Conservation (phyloP, 2,329 filamentous ascomycete genomes). For the Nigrospora oryzae region DNA sequence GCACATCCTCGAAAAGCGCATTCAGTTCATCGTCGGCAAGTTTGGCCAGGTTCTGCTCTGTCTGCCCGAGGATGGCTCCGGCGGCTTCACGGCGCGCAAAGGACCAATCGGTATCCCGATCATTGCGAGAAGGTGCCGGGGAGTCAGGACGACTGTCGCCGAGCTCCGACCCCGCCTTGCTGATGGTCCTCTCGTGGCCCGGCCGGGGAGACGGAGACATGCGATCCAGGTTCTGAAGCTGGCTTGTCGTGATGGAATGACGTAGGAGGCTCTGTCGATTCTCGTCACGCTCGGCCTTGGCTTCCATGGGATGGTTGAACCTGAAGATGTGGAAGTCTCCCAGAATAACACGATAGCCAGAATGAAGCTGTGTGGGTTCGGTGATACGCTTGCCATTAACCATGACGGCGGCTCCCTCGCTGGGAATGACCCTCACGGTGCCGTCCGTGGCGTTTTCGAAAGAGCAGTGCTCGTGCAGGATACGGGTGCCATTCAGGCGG, state of each 20-base stretch:
- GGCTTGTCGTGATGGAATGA: conserved; percentile 64
- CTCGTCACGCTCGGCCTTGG: conserved; percentile 82
- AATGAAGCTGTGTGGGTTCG: conserved; percentile 77
- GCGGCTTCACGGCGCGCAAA: conserved; percentile 91
- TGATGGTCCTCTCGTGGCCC: conserved; percentile 72
- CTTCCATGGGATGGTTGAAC: conserved; percentile 97
- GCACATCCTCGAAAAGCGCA: conserved; percentile 86
- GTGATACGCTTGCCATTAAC: conserved; percentile 89
- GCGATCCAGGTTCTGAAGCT: conserved; percentile 50
- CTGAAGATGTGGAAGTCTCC: conserved; percentile 98
- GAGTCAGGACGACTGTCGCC: conserved; percentile 75
- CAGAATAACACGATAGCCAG: conserved; percentile 88
- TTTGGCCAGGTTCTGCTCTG: conserved; percentile 84
- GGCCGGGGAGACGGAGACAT: conserved; percentile 51
- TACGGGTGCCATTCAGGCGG: conserved; percentile 85
- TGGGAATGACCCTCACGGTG: conserved; percentile 82
- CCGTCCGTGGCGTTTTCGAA: conserved; percentile 87
- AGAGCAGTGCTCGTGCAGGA: conserved; percentile 83
- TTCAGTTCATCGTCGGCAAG: conserved; percentile 93
- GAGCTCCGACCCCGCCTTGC: conserved; percentile 69
- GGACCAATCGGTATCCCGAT: conserved; percentile 87
- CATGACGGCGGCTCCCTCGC: conserved; percentile 93
- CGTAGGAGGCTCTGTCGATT: conserved; percentile 77
- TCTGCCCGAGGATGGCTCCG: conserved; percentile 68
- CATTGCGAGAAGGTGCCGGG: conserved; percentile 59